Conservation (phyloP, 495 filamentous ascomycete species). For the Penicillium mononematosum region DNA sequence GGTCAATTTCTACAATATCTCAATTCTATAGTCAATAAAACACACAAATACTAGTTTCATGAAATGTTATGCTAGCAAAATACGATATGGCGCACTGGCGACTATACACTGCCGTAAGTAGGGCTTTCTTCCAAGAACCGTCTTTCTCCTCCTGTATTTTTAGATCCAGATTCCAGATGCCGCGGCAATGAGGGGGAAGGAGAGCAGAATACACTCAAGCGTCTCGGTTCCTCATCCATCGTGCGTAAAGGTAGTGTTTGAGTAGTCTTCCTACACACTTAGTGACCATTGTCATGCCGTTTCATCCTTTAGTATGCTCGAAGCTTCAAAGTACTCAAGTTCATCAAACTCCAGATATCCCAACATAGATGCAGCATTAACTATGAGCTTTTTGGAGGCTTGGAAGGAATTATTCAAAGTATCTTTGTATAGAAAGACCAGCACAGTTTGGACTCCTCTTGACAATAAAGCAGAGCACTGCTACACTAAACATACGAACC, state of each 20-base stretch:
- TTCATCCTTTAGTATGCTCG: constrained; percentile 46
- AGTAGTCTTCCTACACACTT: constrained; percentile 44
- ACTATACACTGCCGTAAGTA: too few species aligned
- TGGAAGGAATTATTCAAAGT: constrained; percentile 25
- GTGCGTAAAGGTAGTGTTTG: constrained; percentile 52
- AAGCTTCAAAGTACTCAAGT: constrained; percentile 54
- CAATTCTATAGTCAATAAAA: too few species aligned
- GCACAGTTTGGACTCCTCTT: neutral
- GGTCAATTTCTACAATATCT: too few species aligned
- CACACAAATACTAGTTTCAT: too few species aligned
- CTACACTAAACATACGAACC: neutral
- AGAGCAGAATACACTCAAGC: constrained; percentile 42
- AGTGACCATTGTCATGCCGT: constrained; percentile 49
- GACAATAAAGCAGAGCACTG: neutral
- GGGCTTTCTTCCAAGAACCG: constrained; percentile 45
- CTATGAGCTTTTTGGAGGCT: constrained; percentile 19
- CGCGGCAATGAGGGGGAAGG: constrained; percentile 22
- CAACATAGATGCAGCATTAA: constrained; percentile 40
- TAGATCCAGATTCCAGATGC: constrained; percentile 55
- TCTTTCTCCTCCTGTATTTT: constrained; percentile 35
- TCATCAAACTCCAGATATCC: constrained; percentile 66
- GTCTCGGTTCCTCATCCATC: constrained; percentile 53
- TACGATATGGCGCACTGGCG: too few species aligned
- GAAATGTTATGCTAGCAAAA: too few species aligned
- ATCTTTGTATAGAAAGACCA: neutral